Evolutionary conservation across 331 rosid genomes (phyloP).

Genomic region (Acacia concinna): DNA sequence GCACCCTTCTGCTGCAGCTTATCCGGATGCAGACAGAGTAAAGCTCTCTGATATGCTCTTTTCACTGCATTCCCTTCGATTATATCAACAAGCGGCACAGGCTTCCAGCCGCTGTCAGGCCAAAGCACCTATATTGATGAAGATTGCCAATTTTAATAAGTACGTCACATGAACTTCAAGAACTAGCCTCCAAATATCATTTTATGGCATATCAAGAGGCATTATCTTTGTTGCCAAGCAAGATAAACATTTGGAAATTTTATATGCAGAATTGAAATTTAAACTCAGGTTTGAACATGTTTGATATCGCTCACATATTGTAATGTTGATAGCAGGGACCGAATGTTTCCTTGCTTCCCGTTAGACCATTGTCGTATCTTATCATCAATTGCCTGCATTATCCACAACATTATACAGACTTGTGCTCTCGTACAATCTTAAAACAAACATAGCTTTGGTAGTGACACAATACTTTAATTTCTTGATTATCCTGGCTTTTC

Average conservation of each 20-base stretch:
- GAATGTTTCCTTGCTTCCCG: constrained; percentile 95
- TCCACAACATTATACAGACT: constrained; percentile 21
- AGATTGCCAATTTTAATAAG: constrained; percentile 24
- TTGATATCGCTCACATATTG: constrained; percentile 61
- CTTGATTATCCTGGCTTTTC: constrained; percentile 40
- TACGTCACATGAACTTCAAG: constrained; percentile 17
- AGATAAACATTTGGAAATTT: constrained; percentile 15
- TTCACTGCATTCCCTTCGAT: constrained; percentile 90
- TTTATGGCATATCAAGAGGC: constrained; percentile 20
- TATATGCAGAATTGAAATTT: constrained; percentile 9
- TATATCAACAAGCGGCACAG: constrained; percentile 88
- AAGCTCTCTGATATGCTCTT: constrained; percentile 90
- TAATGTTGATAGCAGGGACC: constrained; percentile 87
- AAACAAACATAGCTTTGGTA: constrained; percentile 14
- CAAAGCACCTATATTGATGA: constrained; percentile 72
- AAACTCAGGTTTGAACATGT: neutral
- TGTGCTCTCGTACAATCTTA: constrained; percentile 1
- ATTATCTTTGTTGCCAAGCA: constrained; percentile 21
- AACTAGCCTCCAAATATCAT: constrained; percentile 20
- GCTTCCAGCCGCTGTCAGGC: constrained; percentile 92
- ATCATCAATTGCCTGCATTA: constrained; percentile 62
- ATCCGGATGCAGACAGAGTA: constrained; percentile 94
- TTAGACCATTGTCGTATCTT: constrained; percentile 83
- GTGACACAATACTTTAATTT: constrained; percentile 57
- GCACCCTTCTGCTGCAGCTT: constrained; percentile 97